Evolutionary conservation across 75 land plant species (phyloP).

Genomic region (Chamaecyparis obtusa): DNA sequence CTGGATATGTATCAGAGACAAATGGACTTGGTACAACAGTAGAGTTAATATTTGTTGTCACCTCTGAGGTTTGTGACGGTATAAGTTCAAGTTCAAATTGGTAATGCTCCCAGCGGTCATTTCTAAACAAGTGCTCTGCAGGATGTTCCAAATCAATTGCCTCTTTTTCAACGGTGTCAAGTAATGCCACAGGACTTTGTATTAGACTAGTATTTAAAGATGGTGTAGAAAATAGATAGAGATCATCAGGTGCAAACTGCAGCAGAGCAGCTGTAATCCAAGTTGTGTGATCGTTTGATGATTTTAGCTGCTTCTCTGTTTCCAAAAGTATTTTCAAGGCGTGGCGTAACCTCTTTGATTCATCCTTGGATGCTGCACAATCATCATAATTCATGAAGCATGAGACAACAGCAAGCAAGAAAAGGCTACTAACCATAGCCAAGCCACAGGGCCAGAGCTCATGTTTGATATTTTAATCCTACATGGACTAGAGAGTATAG

Average conservation of each 20-base stretch:
- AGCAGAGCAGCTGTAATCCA: conserved; percentile 47
- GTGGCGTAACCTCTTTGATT: conserved; percentile 22
- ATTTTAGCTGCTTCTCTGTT: conserved; percentile 35
- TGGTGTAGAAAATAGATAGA: neutral
- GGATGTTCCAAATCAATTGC: neutral
- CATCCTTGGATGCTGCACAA: conserved; percentile 25
- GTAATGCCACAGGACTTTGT: neutral
- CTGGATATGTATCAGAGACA: neutral
- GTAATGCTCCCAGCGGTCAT: conserved; percentile 3
- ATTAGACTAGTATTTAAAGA: neutral
- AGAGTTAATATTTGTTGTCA: neutral
- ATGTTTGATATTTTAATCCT: neutral
- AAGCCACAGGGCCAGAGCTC: neutral
- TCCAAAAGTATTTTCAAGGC: conserved; percentile 40
- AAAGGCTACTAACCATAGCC: neutral
- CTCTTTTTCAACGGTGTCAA: neutral
- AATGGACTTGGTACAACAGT: neutral
- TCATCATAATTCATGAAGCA: neutral
- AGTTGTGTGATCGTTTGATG: conserved; percentile 30
- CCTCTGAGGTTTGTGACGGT: neutral
- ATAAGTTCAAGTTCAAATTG: neutral
- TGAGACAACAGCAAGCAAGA: neutral
- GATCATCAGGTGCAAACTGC: conserved; percentile 28
- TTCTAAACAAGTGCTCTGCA: neutral
- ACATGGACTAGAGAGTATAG: neutral